Conservation (phyloP, 2,329 filamentous ascomycete species). For the Colletotrichum plurivorum region DNA sequence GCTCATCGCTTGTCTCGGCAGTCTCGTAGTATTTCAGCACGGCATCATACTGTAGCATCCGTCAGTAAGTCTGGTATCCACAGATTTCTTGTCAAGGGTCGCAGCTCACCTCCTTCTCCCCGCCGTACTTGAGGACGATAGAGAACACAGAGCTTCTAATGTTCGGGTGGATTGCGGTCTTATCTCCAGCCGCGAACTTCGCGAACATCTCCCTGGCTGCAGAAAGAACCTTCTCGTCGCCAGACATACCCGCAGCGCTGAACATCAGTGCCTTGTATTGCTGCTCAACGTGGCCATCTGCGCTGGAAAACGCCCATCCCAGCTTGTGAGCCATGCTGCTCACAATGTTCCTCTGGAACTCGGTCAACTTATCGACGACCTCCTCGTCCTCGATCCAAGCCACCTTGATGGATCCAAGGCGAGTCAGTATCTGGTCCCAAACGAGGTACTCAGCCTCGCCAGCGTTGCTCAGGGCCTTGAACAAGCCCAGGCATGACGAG, state of each 20-base stretch:
- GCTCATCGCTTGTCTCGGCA: conserved; percentile 73
- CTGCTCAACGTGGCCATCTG: conserved; percentile 90
- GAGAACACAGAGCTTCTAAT: conserved; percentile 89
- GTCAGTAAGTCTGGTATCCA: conserved; percentile 35
- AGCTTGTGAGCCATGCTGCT: conserved; percentile 86
- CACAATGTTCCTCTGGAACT: conserved; percentile 85
- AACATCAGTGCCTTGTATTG: conserved; percentile 97
- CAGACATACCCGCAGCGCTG: conserved; percentile 83
- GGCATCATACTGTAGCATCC: conserved; percentile 74
- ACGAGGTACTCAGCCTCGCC: conserved; percentile 91
- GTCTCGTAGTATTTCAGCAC: conserved; percentile 74
- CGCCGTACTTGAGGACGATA: conserved; percentile 87
- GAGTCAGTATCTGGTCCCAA: conserved; percentile 91
- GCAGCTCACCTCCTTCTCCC: conserved; percentile 78
- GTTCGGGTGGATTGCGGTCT: conserved; percentile 89
- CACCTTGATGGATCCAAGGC: conserved; percentile 82
- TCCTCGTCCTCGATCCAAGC: conserved; percentile 89
- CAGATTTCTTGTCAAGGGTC: background rate
- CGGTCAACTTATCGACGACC: conserved; percentile 81
- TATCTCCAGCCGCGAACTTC: conserved; percentile 85
- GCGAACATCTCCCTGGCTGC: conserved; percentile 92
- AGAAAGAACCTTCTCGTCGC: conserved; percentile 82
- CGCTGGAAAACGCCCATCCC: conserved; percentile 89
- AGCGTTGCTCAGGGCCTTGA: conserved; percentile 85
- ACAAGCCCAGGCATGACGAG: conserved; percentile 85